phyloP scores from a whole-genome alignment of 805 yeast genomes.

The Candida broadrunensis region DNA sequence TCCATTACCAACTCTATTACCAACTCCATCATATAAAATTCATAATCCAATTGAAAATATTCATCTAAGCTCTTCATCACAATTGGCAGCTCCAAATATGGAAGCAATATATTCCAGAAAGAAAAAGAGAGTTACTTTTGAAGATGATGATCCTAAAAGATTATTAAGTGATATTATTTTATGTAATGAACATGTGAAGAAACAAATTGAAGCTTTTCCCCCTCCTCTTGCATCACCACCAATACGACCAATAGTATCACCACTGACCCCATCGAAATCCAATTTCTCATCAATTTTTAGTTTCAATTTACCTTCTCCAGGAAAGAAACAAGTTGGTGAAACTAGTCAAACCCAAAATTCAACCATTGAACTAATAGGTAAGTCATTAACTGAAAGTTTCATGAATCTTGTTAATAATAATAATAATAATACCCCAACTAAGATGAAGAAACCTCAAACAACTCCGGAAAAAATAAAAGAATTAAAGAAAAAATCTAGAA shows the following conservation, averaged over 20 bases:
- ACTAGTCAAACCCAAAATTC: too few species aligned
- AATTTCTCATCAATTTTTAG: neutral
- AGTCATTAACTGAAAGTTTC: constrained; percentile 29
- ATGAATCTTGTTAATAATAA: constrained; percentile 2
- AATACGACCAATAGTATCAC: constrained; percentile 1
- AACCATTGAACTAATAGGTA: constrained; percentile 11
- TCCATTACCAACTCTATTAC: neutral
- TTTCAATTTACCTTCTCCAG: neutral
- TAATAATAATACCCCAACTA: neutral
- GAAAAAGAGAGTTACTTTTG: neutral
- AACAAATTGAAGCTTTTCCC: neutral
- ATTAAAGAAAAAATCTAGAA: constrained; percentile 6
- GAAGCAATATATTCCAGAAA: constrained; percentile 24
- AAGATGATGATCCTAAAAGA: constrained; percentile 11
- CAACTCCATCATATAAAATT: constrained; percentile 15
- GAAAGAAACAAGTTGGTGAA: too few species aligned
- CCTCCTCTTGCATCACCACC: neutral
- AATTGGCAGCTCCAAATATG: constrained; percentile 26
- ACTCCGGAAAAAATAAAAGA: constrained; percentile 12
- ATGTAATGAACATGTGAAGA: constrained; percentile 1
- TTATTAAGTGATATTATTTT: constrained; percentile 7
- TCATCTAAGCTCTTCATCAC: constrained; percentile 10
- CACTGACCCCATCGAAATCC: neutral
- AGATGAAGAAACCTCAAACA: constrained; percentile 2
- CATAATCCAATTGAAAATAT: constrained; percentile 36